Conservation (phyloP, 306 rosid genomes). For the Erythrophleum fordii region DNA sequence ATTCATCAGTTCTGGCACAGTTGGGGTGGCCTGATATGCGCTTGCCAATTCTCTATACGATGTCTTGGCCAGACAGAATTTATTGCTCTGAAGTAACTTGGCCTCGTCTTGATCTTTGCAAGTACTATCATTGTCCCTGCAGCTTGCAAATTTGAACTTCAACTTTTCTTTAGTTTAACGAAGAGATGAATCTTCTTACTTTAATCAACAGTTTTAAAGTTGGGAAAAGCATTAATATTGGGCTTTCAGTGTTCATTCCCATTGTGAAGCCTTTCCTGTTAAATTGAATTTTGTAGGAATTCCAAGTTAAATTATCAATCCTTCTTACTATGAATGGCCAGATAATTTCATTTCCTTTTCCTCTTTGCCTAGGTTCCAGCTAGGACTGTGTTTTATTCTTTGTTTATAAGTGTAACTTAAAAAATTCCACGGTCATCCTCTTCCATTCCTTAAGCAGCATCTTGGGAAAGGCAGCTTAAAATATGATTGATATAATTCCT, state of each 20-base stretch:
- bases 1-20: conserved; percentile 95
- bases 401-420: not conserved
- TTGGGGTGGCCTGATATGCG: conserved; percentile 99
- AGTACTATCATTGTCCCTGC: conserved; percentile 55
- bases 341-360: not conserved
- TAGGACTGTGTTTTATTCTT: conserved; percentile 4
- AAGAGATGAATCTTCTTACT: conserved; percentile 17
- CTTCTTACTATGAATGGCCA: conserved; percentile 2
- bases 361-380: not conserved
- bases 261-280: conserved; percentile 13
- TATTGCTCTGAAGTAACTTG: conserved; percentile 93
- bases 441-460: conserved; percentile 12
- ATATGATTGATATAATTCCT: conserved; percentile 11
- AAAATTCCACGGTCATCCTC: not conserved
- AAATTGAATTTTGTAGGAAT: not conserved
- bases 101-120: conserved; percentile 99
- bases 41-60: conserved; percentile 92
- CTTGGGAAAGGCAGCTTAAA: not conserved
- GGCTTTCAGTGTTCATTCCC: not conserved
- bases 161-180: conserved; percentile 13
- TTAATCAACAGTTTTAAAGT: not conserved
- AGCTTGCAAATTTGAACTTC: conserved; percentile 30
- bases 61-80: conserved; percentile 97
- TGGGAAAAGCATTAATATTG: not conserved
- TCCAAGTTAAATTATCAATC: not conserved